A percentile compares a stretch with the other conserved stretches of the same genome.
phyloP scores from a whole-genome alignment of 179 eudicot species.

The Drosera spatulata region DNA sequence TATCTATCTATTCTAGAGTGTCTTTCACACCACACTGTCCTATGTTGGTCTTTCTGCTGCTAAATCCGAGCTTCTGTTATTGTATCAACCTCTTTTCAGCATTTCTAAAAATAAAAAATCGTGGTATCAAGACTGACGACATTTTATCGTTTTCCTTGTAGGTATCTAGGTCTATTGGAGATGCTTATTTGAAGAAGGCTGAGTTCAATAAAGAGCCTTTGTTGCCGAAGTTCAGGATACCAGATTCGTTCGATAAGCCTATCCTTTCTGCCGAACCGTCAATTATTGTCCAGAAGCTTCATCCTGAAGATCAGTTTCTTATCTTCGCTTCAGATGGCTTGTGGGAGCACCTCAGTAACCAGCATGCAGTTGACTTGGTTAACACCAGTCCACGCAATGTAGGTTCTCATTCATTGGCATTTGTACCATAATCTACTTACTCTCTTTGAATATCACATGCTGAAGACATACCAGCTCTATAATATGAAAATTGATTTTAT shows the following conservation, averaged over 20 bases:
- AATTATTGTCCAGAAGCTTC: conserved; percentile 45
- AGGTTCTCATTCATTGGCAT: conserved; percentile 14
- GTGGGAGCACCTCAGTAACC: conserved; percentile 91
- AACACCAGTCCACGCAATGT: conserved; percentile 58
- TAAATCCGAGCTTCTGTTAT: no score
- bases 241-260: conserved; percentile 54
- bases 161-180: conserved; percentile 80
- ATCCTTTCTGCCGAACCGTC: conserved; percentile 74
- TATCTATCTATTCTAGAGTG: no score
- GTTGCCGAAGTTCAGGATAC: conserved; percentile 33
- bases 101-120: no score
- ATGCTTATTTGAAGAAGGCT: conserved; percentile 58
- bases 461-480: no score
- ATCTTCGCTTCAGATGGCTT: conserved; percentile 24
- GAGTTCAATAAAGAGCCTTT: conserved; percentile 41
- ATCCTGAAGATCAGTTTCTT: conserved; percentile 67
- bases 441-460: no score
- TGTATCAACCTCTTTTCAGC: no score
- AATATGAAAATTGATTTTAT: no score
- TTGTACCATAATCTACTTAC: no score
- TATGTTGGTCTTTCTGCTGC: no score
- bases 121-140: no score
- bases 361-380: conserved; percentile 71
- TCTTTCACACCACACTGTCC: no score
- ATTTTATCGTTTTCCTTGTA: conserved; percentile 3